Evolutionary conservation across 768 basidiomycete genomes (phyloP).

Genomic region (Leucosporidium yakuticum): DNA sequence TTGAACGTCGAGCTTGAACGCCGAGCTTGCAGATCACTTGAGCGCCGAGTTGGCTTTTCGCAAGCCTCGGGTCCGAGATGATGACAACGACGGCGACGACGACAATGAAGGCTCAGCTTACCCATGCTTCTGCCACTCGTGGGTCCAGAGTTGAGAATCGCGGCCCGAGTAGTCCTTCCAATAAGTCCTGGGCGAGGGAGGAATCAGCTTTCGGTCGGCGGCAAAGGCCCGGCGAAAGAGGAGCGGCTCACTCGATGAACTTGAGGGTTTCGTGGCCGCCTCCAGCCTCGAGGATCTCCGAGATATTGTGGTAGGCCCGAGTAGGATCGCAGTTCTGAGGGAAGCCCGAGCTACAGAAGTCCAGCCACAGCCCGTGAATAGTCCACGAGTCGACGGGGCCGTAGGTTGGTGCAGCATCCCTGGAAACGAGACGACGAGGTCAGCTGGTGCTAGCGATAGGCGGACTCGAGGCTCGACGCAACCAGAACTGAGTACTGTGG

Average conservation of each 20-base stretch:
- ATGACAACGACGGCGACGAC: too few species aligned
- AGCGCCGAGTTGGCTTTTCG: too few species aligned
- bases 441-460: too few species aligned
- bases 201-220: neutral
- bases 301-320: neutral
- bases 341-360: neutral
- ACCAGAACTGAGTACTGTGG: too few species aligned
- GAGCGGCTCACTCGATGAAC: neutral
- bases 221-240: neutral
- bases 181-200: neutral
- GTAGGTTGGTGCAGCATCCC: too few species aligned
- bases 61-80: too few species aligned
- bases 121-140: neutral
- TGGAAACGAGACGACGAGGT: too few species aligned
- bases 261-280: too few species aligned
- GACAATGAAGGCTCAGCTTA: too few species aligned
- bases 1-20: too few species aligned
- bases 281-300: neutral
- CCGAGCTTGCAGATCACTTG: too few species aligned
- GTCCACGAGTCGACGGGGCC: slow-evolving; percentile 1
- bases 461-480: too few species aligned
- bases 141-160: neutral
- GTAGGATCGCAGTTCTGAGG: neutral
- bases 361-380: neutral
- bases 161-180: neutral